A percentile compares a stretch with the other conserved stretches of the same genome.
Conservation (phyloP, 169 alveolate genomes). For the Plasmodium sp. region DNA sequence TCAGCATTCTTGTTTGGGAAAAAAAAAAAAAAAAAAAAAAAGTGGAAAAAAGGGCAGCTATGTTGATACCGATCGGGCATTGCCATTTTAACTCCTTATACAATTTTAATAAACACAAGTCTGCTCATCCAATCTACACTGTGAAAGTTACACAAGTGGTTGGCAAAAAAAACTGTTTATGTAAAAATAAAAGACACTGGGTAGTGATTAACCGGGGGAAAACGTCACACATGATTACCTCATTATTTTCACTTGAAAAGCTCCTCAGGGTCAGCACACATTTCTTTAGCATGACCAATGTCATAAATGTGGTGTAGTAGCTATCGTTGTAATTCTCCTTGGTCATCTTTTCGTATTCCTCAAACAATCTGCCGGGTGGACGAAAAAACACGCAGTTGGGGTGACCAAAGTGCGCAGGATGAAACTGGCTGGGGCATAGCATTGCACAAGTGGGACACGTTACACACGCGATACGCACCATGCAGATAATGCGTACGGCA, state of each 20-base stretch:
- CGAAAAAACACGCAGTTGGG: background rate
- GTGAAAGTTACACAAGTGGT: background rate
- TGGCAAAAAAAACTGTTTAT: background rate
- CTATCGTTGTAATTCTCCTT: conserved; percentile 35
- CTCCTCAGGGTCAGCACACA: conserved; percentile 58
- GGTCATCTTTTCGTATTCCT: conserved; percentile 68
- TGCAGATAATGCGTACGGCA: background rate
- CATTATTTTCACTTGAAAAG: conserved; percentile 51
- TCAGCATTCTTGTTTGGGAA: conserved; percentile 14
- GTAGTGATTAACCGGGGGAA: background rate
- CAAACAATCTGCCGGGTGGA: conserved; percentile 32
- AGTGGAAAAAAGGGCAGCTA: background rate
- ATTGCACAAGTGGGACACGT: background rate
- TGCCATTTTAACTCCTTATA: background rate
- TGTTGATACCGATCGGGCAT: background rate
- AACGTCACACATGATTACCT: conserved; percentile 11
- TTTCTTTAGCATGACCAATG: conserved; percentile 58
- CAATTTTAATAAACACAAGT: background rate
- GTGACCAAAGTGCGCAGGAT: background rate
- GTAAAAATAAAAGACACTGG: background rate
- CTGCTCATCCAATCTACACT: background rate
- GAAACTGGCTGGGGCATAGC: background rate
- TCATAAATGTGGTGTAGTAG: conserved; percentile 52
- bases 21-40: background rate
- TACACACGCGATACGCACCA: background rate